Evolutionary conservation across 148 eudicot species (phyloP), one percentile per base, ranked within the genome.

Genomic region (Dysphania ambrosioides): DNA sequence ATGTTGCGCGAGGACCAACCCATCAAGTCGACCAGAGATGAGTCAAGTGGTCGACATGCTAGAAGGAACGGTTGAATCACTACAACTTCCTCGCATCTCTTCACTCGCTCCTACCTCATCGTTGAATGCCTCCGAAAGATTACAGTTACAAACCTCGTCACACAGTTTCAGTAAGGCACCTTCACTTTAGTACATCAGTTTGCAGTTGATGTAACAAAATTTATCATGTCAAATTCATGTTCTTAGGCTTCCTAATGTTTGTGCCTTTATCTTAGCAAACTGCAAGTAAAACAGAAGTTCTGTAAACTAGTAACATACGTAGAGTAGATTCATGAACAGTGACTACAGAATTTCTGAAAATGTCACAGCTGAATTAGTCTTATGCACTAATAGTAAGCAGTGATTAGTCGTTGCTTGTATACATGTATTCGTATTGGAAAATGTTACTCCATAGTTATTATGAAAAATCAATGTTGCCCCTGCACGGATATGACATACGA

Each of bases 1-100:
- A 74, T 84, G 86, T 82, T 85, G 90, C 79, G 80, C 81, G 51
- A 83, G 82, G 75, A 84, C 82, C 26, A 77, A 71, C 27, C 89
- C 89, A 41, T 70, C 84, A 13, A 77, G 82, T n/a, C 78, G 88
- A 21, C 88, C 88, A 18, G 60, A 86, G 35, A 87, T 85, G 78
- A 68, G 59, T 59, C 81, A 68, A 67, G 86, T 83, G 40, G 79
- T 81, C 66, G 86, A 87, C 34, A 87, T 85, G 88, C 80, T 87
- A 11, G 80, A 83, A 75, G 86, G 82, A 31, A 21, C 18, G 1
- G 29, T 42, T 61, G 75, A 81, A 23, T 49, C 72, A 26, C 56
- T 77, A 49, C 74, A 76, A 60, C 6, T 60, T 44, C 74, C 79
- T 31, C 68, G 35, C 19, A 40, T 55, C 35, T n/a, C 68, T 8